Conservation (phyloP, 78 protist genomes). For the Pigoraptor vietnamica region DNA sequence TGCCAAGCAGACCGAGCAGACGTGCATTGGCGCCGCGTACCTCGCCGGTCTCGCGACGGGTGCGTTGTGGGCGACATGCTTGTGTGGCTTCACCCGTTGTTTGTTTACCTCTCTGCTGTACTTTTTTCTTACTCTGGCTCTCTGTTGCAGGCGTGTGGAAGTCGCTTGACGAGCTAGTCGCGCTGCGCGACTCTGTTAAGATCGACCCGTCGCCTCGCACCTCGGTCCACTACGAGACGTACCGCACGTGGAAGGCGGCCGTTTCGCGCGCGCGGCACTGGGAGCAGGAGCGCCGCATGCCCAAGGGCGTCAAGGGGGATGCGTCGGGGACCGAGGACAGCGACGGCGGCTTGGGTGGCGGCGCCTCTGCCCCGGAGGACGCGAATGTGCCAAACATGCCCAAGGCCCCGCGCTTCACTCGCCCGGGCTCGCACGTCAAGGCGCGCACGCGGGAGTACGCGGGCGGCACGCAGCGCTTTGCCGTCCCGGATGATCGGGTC, state of each 20-base stretch:
- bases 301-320: background rate
- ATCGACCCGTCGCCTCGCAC: background rate
- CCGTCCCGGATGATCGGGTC: background rate
- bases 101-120: too few species aligned
- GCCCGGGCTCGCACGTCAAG: background rate
- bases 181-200: background rate
- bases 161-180: background rate
- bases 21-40: background rate
- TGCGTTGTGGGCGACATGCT: too few species aligned
- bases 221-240: background rate
- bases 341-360: background rate
- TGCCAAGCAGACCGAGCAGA: background rate
- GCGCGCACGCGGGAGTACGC: background rate
- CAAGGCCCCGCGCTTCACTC: background rate
- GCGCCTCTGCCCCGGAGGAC: background rate
- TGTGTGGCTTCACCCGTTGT: too few species aligned
- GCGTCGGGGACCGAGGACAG: background rate
- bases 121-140: background rate
- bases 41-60: background rate
- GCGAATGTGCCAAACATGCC: background rate
- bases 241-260: background rate
- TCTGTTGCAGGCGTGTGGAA: background rate
- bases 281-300: background rate
- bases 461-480: background rate
- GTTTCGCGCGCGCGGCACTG: background rate